phyloP scores from a whole-genome alignment of 768 basidiomycete species.

The Lentinula boryana region DNA sequence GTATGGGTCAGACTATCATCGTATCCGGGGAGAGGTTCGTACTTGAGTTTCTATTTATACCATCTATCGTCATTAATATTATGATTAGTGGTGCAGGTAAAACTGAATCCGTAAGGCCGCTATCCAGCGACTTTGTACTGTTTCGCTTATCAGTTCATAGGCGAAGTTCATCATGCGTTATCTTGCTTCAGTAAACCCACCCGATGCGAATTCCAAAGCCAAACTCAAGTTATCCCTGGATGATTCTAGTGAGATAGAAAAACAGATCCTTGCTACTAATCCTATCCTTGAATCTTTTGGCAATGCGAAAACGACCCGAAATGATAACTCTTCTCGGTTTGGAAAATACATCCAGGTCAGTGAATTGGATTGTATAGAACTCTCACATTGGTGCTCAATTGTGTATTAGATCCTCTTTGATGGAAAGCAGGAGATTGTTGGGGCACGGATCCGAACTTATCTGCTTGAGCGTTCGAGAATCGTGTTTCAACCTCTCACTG shows the following conservation, averaged over 20 bases:
- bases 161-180: conserved; percentile 99
- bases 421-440: conserved; percentile 92
- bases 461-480: conserved; percentile 95
- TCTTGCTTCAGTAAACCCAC: conserved; percentile 94
- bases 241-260: conserved; percentile 91
- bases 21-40: conserved; percentile 94
- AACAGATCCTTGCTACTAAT: conserved; percentile 98
- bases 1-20: conserved; percentile 96
- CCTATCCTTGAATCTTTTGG: conserved; percentile 99
- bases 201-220: conserved; percentile 46
- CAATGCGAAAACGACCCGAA: conserved; percentile 98
- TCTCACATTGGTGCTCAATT: conserved; percentile 6
- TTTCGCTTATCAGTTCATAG: conserved; percentile 25
- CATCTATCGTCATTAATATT: conserved; percentile 5
- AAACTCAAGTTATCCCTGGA: conserved; percentile 73
- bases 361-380: conserved; percentile 1
- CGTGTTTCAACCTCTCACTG: conserved; percentile 94
- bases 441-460: conserved; percentile 98
- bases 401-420: conserved; percentile 88
- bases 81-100: conserved; percentile 88
- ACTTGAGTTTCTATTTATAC: conserved; percentile 4
- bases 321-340: conserved; percentile 98
- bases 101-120: conserved; percentile 80
- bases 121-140: neutral
- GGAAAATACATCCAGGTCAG: conserved; percentile 98